Base-by-base conservation (phyloP, 139 green algal genomes). In the Penium margaritaceum region DNA sequence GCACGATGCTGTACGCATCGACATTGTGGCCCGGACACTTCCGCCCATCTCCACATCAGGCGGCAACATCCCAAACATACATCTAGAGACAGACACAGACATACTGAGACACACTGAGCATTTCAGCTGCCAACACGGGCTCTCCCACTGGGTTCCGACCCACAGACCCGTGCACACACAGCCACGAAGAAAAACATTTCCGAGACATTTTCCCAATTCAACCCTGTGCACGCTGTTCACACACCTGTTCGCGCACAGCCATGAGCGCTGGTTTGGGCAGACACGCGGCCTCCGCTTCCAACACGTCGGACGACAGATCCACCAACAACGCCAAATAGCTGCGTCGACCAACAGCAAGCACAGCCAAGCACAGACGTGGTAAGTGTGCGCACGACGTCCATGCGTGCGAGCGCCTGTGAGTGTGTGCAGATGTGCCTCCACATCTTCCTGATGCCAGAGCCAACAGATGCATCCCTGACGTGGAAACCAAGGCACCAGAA, bases 321-420 rank as follows among this genome's bases (percentile, higher is more conserved):
- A 64, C 55, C 55, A 64, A 29, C 55, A 64, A 24, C 14, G 55
- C 27, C 55, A 64, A 29, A 9, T 64, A 64, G 55, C 55, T 64
- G 55, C 30, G n/a, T n/a, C n/a, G n/a, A n/a, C n/a, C n/a, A n/a
- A n/a, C n/a, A n/a, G n/a, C n/a, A n/a, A n/a, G n/a, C n/a, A n/a
- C n/a, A n/a, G n/a, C n/a, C n/a, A n/a, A n/a, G n/a, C n/a, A n/a
- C n/a, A n/a, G n/a, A n/a, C n/a, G n/a, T n/a, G n/a, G n/a, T n/a
- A n/a, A n/a, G n/a, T n/a, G n/a, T n/a, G n/a, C n/a, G n/a, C n/a
- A n/a, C n/a, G n/a, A n/a, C n/a, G n/a, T n/a, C n/a, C n/a, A n/a
- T n/a, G n/a, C n/a, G n/a, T n/a, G n/a, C n/a, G n/a, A n/a, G n/a
- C n/a, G n/a, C n/a, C n/a, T n/a, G n/a, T n/a, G n/a, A n/a, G n/a